Percentiles rank a stretch among this genome's conserved stretches.
These are phyloP conservation scores for Phialophora tarda DNA, from an alignment of 2,329 filamentous ascomycete genomes.

Conservation along the genomic window DNA sequence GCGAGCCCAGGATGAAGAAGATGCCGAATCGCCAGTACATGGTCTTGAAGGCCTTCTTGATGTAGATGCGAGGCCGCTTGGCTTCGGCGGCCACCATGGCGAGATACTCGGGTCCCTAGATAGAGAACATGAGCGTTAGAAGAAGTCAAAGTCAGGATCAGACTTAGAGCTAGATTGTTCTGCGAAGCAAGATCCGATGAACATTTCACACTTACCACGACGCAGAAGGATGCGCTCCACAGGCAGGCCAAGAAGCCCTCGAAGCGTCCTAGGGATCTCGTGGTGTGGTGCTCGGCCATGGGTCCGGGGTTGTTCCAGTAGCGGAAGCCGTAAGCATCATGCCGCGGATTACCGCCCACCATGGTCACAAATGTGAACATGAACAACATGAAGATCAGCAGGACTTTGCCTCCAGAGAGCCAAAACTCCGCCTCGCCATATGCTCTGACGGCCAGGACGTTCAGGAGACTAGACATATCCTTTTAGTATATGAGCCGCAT, in stretches of 20 bases:
- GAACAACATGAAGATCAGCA: constrained; percentile 71
- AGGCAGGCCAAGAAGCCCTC: constrained; percentile 68
- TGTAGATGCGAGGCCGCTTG: constrained; percentile 68
- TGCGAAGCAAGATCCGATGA: too few relatives aligned
- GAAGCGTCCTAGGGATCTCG: constrained; percentile 66
- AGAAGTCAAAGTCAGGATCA: too few relatives aligned
- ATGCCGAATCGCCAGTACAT: constrained; percentile 76
- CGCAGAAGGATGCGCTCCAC: constrained; percentile 69
- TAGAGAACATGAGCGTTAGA: too few relatives aligned
- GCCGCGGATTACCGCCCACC: constrained; percentile 75
- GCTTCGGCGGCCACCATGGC: constrained; percentile 67
- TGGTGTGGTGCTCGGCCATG: constrained; percentile 67
- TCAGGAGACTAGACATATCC: constrained; percentile 55
- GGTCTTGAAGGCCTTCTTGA: constrained; percentile 65
- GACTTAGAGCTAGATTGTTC: too few relatives aligned
- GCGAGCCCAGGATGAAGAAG: constrained; percentile 74
- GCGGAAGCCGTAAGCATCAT: constrained; percentile 72
- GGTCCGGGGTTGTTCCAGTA: constrained; percentile 67
- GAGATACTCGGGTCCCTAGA: constrained; percentile 66
- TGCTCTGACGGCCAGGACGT: constrained; percentile 70
- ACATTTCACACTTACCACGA: constrained; percentile 46
- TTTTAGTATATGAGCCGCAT: neutral
- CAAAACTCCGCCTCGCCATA: constrained; percentile 76
- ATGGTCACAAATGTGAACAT: constrained; percentile 79
- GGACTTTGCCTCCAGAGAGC: constrained; percentile 69